Conservation (phyloP, 1,139 yeast species). For the Kurtzmaniella quercitrusa region DNA sequence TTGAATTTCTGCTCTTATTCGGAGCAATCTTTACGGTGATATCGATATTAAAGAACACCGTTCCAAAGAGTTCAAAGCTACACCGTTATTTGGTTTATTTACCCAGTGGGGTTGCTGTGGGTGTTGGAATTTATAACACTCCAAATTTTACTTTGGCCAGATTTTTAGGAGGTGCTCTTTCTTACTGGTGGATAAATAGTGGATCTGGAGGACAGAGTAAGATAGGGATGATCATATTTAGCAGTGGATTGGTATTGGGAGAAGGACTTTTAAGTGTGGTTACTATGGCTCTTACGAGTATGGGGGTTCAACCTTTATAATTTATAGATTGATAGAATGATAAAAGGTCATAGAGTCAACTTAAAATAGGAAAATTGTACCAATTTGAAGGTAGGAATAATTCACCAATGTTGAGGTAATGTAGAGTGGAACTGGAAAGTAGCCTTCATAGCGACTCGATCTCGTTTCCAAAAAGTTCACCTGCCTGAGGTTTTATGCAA, state of each 20-base stretch:
- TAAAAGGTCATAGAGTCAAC: not conserved
- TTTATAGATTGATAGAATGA: not conserved
- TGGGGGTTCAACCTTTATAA: conserved; percentile 46
- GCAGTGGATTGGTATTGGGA: conserved; percentile 90
- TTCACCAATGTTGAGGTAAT: too few relatives aligned
- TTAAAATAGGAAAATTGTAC: not conserved
- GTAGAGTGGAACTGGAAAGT: not conserved
- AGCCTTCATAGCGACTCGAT: too few relatives aligned
- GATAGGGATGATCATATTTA: conserved; percentile 76
- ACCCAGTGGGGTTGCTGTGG: conserved; percentile 96
- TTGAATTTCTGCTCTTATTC: conserved; percentile 58
- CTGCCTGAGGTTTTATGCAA: too few relatives aligned
- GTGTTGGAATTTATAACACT: conserved; percentile 90
- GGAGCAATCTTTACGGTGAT: conserved; percentile 68
- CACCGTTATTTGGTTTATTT: conserved; percentile 50
- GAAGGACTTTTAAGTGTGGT: conserved; percentile 87
- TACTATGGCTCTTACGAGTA: conserved; percentile 71
- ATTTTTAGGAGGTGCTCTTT: conserved; percentile 81
- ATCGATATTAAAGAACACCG: conserved; percentile 59
- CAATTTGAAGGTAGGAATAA: too few relatives aligned
- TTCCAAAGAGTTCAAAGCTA: conserved; percentile 35
- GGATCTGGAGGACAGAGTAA: conserved; percentile 15
- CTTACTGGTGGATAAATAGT: conserved; percentile 54
- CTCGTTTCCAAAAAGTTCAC: too few relatives aligned
- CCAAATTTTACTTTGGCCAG: conserved; percentile 94